These are phyloP conservation scores for Boletus vermiculosoides DNA, from an alignment of 768 basidiomycete genomes.

Conservation along the genomic window DNA sequence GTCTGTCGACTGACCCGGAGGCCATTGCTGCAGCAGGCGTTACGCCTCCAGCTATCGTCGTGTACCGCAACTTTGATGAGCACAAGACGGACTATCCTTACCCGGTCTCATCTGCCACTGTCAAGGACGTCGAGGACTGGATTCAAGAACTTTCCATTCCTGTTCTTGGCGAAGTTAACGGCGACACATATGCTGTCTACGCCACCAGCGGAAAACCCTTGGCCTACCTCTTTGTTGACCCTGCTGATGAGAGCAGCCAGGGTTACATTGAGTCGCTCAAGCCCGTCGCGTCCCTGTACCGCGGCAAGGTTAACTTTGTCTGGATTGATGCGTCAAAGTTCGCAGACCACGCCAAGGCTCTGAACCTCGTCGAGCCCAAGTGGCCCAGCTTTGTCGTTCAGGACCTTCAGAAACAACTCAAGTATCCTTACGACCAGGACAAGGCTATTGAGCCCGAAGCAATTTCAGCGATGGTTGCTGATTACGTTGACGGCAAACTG, in stretches of 20 bases:
- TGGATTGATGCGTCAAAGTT: slow-evolving; percentile 97
- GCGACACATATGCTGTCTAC: slow-evolving; percentile 90
- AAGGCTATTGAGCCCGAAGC: slow-evolving; percentile 56
- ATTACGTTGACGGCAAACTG: slow-evolving; percentile 71
- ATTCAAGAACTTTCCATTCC: slow-evolving; percentile 83
- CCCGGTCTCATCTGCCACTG: slow-evolving; percentile 50
- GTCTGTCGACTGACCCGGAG: slow-evolving; percentile 71
- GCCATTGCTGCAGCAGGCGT: slow-evolving; percentile 70
- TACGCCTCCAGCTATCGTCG: slow-evolving; percentile 78
- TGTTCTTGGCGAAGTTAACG: slow-evolving; percentile 86
- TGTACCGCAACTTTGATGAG: slow-evolving; percentile 93
- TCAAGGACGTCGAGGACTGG: slow-evolving; percentile 71
- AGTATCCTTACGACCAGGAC: slow-evolving; percentile 81
- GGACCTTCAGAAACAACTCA: slow-evolving; percentile 77
- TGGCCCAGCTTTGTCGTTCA: slow-evolving; percentile 97
- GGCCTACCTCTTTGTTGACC: slow-evolving; percentile 93
- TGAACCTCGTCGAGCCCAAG: slow-evolving; percentile 80
- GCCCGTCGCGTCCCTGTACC: slow-evolving; percentile 78
- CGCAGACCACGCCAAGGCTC: slow-evolving; percentile 90
- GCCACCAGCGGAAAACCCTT: slow-evolving; percentile 81
- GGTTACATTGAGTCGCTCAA: slow-evolving; percentile 63
- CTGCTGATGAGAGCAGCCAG: slow-evolving; percentile 62
- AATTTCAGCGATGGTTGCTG: slow-evolving; percentile 57
- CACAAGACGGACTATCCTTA: slow-evolving; percentile 67
- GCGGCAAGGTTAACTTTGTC: slow-evolving; percentile 92